Base-by-base conservation (phyloP, 352 stramenopile species). In the Globisporangium uncinulatum region DNA sequence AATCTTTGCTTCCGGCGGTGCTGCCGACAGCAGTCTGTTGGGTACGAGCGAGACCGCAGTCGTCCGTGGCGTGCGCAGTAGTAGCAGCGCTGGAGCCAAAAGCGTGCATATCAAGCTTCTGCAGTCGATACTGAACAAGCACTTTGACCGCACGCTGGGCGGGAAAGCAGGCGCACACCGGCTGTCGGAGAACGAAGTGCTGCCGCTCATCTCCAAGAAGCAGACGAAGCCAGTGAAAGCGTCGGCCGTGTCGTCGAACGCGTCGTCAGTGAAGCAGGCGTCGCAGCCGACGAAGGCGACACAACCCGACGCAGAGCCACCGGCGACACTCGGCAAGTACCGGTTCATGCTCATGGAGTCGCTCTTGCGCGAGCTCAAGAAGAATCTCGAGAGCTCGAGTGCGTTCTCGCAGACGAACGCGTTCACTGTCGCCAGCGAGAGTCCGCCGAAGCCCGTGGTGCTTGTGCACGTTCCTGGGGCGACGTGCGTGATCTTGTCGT, bases 401-500 rank as follows among this genome's bases (percentile, higher is more conserved):
- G 46, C 67, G 7, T 85, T 86, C 41, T 63, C 76, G 43, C 70
- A 75, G 45, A 72, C 69, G 36, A 71, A 57, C 42, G 75, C 79
- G 13, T 87, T 86, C 47, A 82, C 73, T 57, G 75, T 92, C 15
- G 68, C 73, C 8, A 92, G 83, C 52, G 74, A 88, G 14, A 83
- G 73, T 56, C 83, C 83, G 4, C 83, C 83, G 2, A 78, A 86
- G 49, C 69, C 78, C 34, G 43, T 89, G 20, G 70, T 83, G 36
- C 60, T 79, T 19, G 59, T 92, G 36, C 74, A 81, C n/a, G 71
- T 86, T 1, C 79, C 79, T 6, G 71, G 75, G 14, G 80, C 79
- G 11, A 89, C 74, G 41, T 88, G 73, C 37, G 54, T 92, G 47
- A 68, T 90, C 20, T 56, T 92, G n/a, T 88, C 79, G n/a, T 92